A percentile compares a stretch with the other conserved stretches of the same genome.
phyloP scores from a whole-genome alignment of 2,329 filamentous ascomycete genomes.

The Tolypocladium endophyticum region DNA sequence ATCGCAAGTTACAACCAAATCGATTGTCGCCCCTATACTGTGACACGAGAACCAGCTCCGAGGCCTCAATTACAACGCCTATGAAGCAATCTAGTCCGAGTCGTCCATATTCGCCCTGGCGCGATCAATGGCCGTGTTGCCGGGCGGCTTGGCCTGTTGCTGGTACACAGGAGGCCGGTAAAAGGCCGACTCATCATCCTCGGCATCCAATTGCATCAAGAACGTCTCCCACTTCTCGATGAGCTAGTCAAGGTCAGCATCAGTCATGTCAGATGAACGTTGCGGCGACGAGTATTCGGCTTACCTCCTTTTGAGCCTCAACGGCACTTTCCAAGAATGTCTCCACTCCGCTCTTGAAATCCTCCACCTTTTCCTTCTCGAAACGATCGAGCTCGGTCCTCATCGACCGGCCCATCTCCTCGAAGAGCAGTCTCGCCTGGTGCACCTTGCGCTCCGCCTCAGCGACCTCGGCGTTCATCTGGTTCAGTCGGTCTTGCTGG shows the following conservation, averaged over 20 bases:
- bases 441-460: constrained; percentile 91
- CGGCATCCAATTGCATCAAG: constrained; percentile 87
- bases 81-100: constrained; percentile 35
- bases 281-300: constrained; percentile 11
- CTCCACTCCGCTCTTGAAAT: constrained; percentile 97
- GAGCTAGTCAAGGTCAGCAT: constrained; percentile 28
- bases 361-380: constrained; percentile 94
- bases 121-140: constrained; percentile 50
- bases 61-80: neutral
- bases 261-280: constrained; percentile 4
- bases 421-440: constrained; percentile 80
- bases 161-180: constrained; percentile 53
- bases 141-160: constrained; percentile 34
- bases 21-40: neutral
- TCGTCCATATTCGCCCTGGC: constrained; percentile 49
- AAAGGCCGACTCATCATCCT: constrained; percentile 68
- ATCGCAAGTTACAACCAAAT: constrained; percentile 3
- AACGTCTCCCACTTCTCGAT: constrained; percentile 98
- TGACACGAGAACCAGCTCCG: neutral
- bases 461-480: constrained; percentile 85
- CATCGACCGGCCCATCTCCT: constrained; percentile 96
- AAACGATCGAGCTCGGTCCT: constrained; percentile 84
- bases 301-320: constrained; percentile 95
- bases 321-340: constrained; percentile 95
- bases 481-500: constrained; percentile 89